phyloP scores from a whole-genome alignment of 305 asterid species.

The Salvia sclarea region DNA sequence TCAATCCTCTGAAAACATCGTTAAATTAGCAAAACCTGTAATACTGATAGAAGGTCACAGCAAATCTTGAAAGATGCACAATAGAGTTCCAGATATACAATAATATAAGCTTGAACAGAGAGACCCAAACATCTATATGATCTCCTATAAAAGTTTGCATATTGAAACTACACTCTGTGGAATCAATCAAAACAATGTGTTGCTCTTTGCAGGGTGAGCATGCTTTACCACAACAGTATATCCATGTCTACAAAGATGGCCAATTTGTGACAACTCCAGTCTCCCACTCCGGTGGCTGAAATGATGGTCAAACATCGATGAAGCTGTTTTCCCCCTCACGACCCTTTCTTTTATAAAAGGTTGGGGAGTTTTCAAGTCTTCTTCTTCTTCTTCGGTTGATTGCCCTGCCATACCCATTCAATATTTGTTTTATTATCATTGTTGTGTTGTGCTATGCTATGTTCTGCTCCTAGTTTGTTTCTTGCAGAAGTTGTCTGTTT shows the following conservation, averaged over 20 bases:
- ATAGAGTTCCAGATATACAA: background rate
- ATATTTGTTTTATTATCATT: conserved; percentile 23
- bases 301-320: background rate
- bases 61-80: conserved; percentile 6
- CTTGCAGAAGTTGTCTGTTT: conserved; percentile 14
- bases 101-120: background rate
- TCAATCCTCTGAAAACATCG: background rate
- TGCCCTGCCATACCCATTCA: conserved; percentile 17
- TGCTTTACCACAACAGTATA: conserved; percentile 86
- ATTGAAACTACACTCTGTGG: background rate
- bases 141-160: background rate
- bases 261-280: conserved; percentile 84
- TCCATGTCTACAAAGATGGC: conserved; percentile 77
- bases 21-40: background rate
- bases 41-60: background rate
- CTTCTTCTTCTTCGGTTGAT: conserved; percentile 22
- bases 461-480: conserved; percentile 19
- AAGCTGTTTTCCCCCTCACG: conserved; percentile 16
- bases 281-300: conserved; percentile 89
- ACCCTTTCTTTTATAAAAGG: conserved; percentile 27
- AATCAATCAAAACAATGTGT: background rate
- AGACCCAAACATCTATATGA: background rate
- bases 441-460: conserved; percentile 29
- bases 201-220: conserved; percentile 69
- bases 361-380: conserved; percentile 4